Conservation (phyloP, 257 asterid genomes). For the Echites panduratus region DNA sequence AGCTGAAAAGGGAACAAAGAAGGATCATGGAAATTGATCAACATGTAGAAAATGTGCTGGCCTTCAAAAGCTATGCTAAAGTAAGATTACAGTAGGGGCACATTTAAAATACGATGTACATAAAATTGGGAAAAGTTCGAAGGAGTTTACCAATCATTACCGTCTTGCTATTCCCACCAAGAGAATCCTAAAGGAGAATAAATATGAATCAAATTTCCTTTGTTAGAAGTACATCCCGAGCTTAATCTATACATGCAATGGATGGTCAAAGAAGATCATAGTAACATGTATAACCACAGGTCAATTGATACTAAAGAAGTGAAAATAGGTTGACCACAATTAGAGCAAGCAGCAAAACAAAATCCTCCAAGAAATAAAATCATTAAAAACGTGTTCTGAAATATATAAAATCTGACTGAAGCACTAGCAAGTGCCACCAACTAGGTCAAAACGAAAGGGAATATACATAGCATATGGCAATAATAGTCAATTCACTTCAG, state of each 20-base stretch:
- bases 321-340: neutral
- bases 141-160: conserved; percentile 84
- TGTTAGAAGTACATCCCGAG: neutral
- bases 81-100: neutral
- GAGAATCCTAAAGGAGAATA: conserved; percentile 67
- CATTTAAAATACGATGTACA: neutral
- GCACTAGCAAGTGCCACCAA: neutral
- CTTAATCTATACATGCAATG: neutral
- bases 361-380: neutral
- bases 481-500: neutral
- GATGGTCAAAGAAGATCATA: neutral
- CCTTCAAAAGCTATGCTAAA: neutral
- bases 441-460: neutral
- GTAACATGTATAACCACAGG: neutral
- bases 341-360: neutral
- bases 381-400: neutral
- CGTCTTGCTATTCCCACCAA: conserved; percentile 96
- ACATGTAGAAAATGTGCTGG: neutral
- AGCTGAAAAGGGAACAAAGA: conserved; percentile 33
- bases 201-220: neutral
- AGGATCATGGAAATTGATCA: neutral
- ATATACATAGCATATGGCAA: neutral
- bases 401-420: neutral
- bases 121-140: neutral
- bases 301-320: neutral